Evolutionary conservation across 371 early-diverging fungal genomes (phyloP), one percentile per base, ranked within the genome.

Genomic region (Mucor lusitanicus): DNA sequence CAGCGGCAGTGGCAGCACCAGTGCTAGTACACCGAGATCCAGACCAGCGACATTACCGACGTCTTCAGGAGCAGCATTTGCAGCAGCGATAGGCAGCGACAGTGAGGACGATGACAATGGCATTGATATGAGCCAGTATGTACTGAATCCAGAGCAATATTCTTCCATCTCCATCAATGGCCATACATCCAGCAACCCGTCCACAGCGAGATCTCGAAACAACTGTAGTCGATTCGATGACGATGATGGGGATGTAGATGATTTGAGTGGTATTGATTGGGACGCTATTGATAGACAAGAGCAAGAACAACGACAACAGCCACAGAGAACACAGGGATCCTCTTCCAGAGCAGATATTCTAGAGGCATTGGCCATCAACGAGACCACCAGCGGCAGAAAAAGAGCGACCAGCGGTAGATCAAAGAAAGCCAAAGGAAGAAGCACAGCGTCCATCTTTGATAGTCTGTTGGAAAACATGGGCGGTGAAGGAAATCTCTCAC

Each of bases 51-150:
- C 11, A 0, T 8, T 28, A 32, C 32, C 56, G 0, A 32, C 33
- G 19, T 56, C 56, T 6, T 56, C 56, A 9, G 57, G 65, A 59
- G 50, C 62, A n/a, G 35, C 50, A 33, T 48, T 61, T 48, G 62
- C 46, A 7, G 50, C 50, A 35, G 37, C 50, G 9, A 56, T 56
- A 17, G 56, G 56, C 15, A 33, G 33, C 9, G 56, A 33, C 19
- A 56, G 56, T 15, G 35, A 59, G 32, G 42, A 37, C 1, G 23
- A 35, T 33, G 17, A n/a, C 5, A 17, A 32, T 23, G 63, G 30
- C 5, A n/a, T 46, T n/a, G 70, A 70, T 39, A 17, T 70, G 53
- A 70, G 70, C 4, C 48, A 57, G 25, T 70, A 70, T 33, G 66
- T 62, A 1, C 30, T 57, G 15, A 27, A 70, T 21, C 63, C 71